phyloP scores from a whole-genome alignment of 2,329 filamentous ascomycete genomes.

The Penicillium brasilianum region DNA sequence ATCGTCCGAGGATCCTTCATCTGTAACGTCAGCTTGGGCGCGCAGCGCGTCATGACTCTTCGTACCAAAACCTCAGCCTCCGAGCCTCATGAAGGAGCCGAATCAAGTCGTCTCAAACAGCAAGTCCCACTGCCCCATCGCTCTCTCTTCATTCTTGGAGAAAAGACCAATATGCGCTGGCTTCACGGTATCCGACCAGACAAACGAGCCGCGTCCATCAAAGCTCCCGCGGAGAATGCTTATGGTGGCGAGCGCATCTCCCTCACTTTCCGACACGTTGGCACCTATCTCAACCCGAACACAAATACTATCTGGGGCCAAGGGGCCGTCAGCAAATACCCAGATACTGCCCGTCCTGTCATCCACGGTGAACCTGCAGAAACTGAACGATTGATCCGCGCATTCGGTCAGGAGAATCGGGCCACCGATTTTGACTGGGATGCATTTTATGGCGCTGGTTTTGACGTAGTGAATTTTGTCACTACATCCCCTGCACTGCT shows the following conservation, averaged over 20 bases:
- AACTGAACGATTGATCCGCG: slow-evolving; percentile 69
- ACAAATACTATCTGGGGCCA: slow-evolving; percentile 83
- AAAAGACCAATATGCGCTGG: slow-evolving; percentile 82
- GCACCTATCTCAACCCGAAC: slow-evolving; percentile 76
- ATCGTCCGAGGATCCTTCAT: slow-evolving; percentile 81
- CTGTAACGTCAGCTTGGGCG: slow-evolving; percentile 92
- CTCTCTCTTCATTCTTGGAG: slow-evolving; percentile 82
- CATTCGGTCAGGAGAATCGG: slow-evolving; percentile 87
- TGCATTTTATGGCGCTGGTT: slow-evolving; percentile 75
- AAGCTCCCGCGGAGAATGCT: slow-evolving; percentile 71
- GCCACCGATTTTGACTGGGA: slow-evolving; percentile 73
- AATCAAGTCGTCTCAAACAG: slow-evolving; percentile 61
- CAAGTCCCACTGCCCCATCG: slow-evolving; percentile 82
- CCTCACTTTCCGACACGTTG: slow-evolving; percentile 87
- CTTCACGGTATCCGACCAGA: slow-evolving; percentile 91
- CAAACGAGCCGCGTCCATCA: slow-evolving; percentile 72
- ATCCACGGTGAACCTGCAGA: slow-evolving; percentile 71
- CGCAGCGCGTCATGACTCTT: slow-evolving; percentile 86
- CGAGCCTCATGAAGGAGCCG: slow-evolving; percentile 30
- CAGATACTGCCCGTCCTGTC: slow-evolving; percentile 64
- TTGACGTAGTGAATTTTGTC: slow-evolving; percentile 70
- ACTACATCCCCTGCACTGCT: slow-evolving; percentile 42
- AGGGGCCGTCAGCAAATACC: slow-evolving; percentile 74
- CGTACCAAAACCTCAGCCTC: slow-evolving; percentile 66
- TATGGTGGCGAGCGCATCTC: slow-evolving; percentile 81